phyloP scores from a whole-genome alignment of 1,139 yeast genomes.

The Pichia sp. region DNA sequence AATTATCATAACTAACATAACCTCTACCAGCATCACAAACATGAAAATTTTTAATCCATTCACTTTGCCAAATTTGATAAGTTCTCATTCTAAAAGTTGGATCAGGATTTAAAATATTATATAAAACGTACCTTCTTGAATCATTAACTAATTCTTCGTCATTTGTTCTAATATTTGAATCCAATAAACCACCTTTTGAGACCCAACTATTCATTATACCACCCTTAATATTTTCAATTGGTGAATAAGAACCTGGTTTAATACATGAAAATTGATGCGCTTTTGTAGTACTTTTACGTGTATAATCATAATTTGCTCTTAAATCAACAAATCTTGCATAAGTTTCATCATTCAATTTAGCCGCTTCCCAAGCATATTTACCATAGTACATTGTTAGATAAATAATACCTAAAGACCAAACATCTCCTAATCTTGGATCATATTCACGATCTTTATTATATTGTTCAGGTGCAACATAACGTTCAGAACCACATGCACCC shows the following conservation, averaged over 20 bases:
- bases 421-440: constrained; percentile 57
- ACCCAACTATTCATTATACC: constrained; percentile 23
- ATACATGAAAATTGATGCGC: constrained; percentile 29
- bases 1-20: constrained; percentile 25
- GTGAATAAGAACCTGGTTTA: constrained; percentile 28
- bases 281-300: constrained; percentile 18
- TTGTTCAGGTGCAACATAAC: constrained; percentile 73
- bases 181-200: constrained; percentile 14
- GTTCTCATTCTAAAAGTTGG: constrained; percentile 41
- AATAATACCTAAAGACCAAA: constrained; percentile 66
- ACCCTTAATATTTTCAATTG: constrained; percentile 29
- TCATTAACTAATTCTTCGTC: constrained; percentile 25
- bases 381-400: constrained; percentile 49
- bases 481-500: constrained; percentile 72
- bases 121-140: constrained; percentile 47
- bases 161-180: constrained; percentile 11
- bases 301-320: constrained; percentile 31
- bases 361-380: constrained; percentile 46
- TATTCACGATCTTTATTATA: constrained; percentile 39
- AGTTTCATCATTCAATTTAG: constrained; percentile 34
- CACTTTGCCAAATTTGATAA: constrained; percentile 33
- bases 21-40: constrained; percentile 35
- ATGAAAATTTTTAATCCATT: constrained; percentile 30
- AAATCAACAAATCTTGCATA: constrained; percentile 30
- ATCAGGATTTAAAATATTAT: constrained; percentile 53